Percentiles rank a stretch among this genome's conserved stretches.
These are phyloP conservation scores for Coemansia sp. DNA, from an alignment of 192 early-diverging fungal species.

Conservation along the genomic window DNA sequence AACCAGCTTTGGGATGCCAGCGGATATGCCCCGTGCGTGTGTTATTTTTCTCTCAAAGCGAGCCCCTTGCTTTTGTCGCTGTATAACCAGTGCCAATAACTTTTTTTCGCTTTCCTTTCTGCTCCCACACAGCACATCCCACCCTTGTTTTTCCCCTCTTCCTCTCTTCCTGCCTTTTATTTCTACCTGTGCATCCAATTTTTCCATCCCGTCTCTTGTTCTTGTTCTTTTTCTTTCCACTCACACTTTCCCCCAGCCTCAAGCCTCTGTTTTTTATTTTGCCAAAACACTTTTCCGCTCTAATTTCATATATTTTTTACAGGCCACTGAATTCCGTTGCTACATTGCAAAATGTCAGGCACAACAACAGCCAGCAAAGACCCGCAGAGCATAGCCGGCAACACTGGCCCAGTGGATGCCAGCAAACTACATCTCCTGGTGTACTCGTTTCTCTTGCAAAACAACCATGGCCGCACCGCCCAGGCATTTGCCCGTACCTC, in stretches of 20 bases:
- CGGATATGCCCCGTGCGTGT: too few relatives aligned
- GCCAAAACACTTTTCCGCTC: not conserved
- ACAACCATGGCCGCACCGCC: constrained; percentile 46
- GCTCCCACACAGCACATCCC: not conserved
- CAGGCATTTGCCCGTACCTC: constrained; percentile 47
- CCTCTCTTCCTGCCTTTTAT: too few relatives aligned
- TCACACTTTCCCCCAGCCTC: too few relatives aligned
- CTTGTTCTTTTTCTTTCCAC: constrained; percentile 5
- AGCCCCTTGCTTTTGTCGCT: too few relatives aligned
- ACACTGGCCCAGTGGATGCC: constrained; percentile 23
- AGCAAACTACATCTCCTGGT: constrained; percentile 43
- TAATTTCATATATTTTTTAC: too few relatives aligned
- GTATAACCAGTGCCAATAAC: not conserved
- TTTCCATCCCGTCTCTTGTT: not conserved
- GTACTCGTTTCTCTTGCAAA: constrained; percentile 50
- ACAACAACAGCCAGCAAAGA: not conserved
- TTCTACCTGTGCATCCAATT: not conserved
- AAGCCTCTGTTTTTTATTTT: constrained; percentile 3
- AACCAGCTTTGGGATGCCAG: too few relatives aligned
- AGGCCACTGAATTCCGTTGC: too few relatives aligned
- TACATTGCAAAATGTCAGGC: not conserved
- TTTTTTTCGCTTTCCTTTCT: constrained; percentile 3
- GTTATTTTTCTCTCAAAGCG: too few relatives aligned
- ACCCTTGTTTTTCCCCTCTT: not conserved
- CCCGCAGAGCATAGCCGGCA: not conserved